Base-by-base conservation (phyloP, 2,329 filamentous ascomycete species). In the Xylaria sp. region DNA sequence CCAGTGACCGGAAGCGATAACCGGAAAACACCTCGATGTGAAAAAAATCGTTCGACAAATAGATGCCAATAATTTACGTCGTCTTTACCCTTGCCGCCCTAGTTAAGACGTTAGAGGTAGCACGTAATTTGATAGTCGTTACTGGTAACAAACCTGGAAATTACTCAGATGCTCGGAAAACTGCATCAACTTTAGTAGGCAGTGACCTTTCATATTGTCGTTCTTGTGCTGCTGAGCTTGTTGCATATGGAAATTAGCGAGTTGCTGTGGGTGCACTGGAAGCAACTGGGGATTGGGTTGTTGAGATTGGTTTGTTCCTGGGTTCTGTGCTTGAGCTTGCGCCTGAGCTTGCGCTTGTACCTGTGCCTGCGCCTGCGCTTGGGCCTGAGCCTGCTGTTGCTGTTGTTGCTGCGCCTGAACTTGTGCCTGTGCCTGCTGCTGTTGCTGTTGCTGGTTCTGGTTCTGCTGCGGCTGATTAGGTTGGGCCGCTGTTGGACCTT, bases 11-110 rank as follows among this genome's bases (percentile, higher is more conserved):
- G 86, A 17, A 97, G 83, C 3, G 89, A 87, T 74, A 95, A 89
- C 50, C 94, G 89, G 76, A 97, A 90, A 8, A 93, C 89, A 8
- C 93, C 94, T 32, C 86, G 87, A 0, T 87, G 85, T 0, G 93
- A 91, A 80, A 98, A 99, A 80, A 97, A 97, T 55, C 88, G 88
- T 45, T 86, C 82, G 19, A 97, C 93, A 74, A 98, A 96, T 4
- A 81, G 81, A 71, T 91, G 87, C 95, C 95, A 98, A 75, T 93
- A 92, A 0, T 83, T 80, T 4, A 97, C 81, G 75, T 94, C 91
- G 67, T 91, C 89, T 68, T 87, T 86, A 72, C 87, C 85, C 75
- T 88, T 89, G 14, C 84, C 79, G 59, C 84, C 85, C 86, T 88
- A 75, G 24, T 76, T 68, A 60, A 53, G 47, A 48, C 6, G 62